A percentile compares a stretch with the other conserved stretches of the same genome.
phyloP scores from a whole-genome alignment of 2,329 filamentous ascomycete species.

The Endoconidiophora polonica region DNA sequence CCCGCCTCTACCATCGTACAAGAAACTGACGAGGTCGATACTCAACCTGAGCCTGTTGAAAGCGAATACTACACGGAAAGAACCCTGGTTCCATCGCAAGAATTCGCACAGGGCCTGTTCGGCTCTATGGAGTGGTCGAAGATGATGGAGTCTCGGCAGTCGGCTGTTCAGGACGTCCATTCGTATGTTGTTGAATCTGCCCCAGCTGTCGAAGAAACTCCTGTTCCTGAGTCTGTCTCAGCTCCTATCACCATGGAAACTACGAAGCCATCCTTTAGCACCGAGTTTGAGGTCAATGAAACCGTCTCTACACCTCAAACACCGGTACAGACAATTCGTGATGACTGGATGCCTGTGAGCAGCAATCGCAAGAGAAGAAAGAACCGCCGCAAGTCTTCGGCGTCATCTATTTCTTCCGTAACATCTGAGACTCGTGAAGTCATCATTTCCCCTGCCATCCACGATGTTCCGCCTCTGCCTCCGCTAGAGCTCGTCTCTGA shows the following conservation, averaged over 20 bases:
- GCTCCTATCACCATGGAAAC: neutral
- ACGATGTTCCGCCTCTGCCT: neutral
- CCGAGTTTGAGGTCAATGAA: neutral
- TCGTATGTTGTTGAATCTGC: neutral
- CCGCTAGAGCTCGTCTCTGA: neutral
- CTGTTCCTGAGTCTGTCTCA: neutral
- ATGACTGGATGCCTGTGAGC: slow-evolving; percentile 9
- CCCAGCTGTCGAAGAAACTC: neutral
- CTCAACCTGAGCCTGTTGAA: neutral
- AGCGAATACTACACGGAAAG: neutral
- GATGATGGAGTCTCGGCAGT: neutral
- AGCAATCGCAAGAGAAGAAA: slow-evolving; percentile 6
- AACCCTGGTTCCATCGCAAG: slow-evolving; percentile 3
- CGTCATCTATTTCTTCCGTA: neutral
- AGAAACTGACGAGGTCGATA: neutral
- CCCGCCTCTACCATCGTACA: neutral
- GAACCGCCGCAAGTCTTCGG: slow-evolving; percentile 3
- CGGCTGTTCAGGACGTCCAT: neutral
- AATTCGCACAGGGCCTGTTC: slow-evolving; percentile 3
- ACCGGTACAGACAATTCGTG: neutral
- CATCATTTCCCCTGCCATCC: no score
- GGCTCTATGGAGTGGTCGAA: slow-evolving; percentile 8
- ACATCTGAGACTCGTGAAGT: neutral
- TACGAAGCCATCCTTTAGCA: neutral
- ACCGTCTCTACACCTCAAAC: neutral